phyloP scores from a whole-genome alignment of 23 red algal species.

The Gracilaria gracilis region DNA sequence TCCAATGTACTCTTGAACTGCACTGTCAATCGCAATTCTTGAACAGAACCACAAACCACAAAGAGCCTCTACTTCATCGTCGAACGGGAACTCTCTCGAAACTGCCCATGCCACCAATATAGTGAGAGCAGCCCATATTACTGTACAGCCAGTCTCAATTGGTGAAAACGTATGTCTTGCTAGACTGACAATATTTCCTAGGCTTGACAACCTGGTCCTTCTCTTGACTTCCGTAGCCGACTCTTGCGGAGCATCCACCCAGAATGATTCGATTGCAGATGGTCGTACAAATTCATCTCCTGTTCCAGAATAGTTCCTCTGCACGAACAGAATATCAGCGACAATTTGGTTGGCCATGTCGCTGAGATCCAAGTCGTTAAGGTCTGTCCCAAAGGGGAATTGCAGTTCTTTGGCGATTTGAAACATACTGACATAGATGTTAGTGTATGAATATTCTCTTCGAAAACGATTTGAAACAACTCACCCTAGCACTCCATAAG shows the following conservation, averaged over 20 bases:
- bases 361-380: conserved; percentile 44
- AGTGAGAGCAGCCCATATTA: neutral
- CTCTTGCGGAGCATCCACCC: neutral
- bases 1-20: conserved; percentile 62
- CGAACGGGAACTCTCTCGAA: conserved; percentile 30
- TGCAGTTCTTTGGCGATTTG: conserved; percentile 39
- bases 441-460: neutral
- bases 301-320: conserved; percentile 14
- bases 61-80: neutral
- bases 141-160: neutral
- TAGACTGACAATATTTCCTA: neutral
- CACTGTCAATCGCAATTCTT: conserved; percentile 22
- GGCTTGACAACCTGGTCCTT: neutral
- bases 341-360: conserved; percentile 29
- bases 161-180: neutral
- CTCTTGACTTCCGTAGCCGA: neutral
- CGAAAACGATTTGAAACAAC: neutral
- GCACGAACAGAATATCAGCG: conserved; percentile 44
- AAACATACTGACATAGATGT: conserved; percentile 13
- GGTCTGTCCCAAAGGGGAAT: conserved; percentile 43
- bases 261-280: conserved; percentile 14
- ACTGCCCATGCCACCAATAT: conserved; percentile 6
- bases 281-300: conserved; percentile 10
- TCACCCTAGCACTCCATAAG: conserved; percentile 55
- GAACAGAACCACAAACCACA: conserved; percentile 47